Conservation (phyloP, 257 asterid genomes). For the Jaltomata sinuosa region DNA sequence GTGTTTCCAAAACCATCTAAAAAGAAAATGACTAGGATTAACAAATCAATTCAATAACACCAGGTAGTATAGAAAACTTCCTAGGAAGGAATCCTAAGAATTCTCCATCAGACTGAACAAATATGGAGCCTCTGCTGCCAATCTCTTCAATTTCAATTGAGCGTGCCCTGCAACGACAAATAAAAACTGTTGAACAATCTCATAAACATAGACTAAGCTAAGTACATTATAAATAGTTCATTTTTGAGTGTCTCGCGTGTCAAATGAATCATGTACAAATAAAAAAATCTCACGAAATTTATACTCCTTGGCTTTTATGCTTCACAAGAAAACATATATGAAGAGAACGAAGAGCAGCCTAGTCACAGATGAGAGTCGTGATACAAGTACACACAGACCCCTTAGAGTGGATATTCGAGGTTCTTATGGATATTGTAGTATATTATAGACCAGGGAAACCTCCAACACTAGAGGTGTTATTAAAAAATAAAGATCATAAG, state of each 20-base stretch:
- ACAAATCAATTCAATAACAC: conserved; percentile 59
- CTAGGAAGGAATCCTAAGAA: conserved; percentile 72
- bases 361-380: neutral
- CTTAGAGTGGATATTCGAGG: neutral
- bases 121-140: conserved; percentile 32
- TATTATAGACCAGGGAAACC: neutral
- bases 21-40: conserved; percentile 2
- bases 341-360: neutral
- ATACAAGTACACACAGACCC: neutral
- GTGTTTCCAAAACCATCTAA: neutral
- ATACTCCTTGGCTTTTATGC: neutral
- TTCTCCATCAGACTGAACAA: conserved; percentile 92
- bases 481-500: neutral
- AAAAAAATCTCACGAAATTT: neutral
- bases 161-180: conserved; percentile 35
- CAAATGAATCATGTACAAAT: neutral
- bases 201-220: neutral
- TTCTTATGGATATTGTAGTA: neutral
- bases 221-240: neutral
- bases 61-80: conserved; percentile 55
- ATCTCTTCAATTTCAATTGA: conserved; percentile 72
- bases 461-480: neutral
- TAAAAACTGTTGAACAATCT: neutral
- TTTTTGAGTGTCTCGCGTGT: neutral
- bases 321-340: neutral